Conservation (phyloP, 2,329 filamentous ascomycete species). For the Fusarium sp. region DNA sequence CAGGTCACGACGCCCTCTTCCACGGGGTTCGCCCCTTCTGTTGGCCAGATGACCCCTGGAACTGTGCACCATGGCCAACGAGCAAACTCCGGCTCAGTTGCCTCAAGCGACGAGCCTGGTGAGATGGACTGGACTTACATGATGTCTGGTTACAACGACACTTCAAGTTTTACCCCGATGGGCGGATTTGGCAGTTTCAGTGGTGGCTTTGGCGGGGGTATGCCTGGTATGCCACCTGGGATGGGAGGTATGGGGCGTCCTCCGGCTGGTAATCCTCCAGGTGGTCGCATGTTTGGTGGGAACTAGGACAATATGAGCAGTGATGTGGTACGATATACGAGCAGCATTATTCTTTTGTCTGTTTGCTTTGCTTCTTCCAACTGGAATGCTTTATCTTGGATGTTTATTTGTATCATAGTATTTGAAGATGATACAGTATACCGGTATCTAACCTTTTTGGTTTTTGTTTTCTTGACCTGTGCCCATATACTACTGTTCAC, state of each 20-base stretch:
- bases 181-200: conserved; percentile 48
- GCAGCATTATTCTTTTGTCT: background rate
- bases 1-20: conserved; percentile 41
- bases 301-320: conserved; percentile 25
- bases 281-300: conserved; percentile 47
- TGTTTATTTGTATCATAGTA: background rate
- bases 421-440: background rate
- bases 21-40: conserved; percentile 51
- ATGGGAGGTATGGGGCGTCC: conserved; percentile 36
- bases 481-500: background rate
- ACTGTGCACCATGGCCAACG: conserved; percentile 13
- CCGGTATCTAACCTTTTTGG: background rate
- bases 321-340: conserved; percentile 8
- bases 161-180: conserved; percentile 46
- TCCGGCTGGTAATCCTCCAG: conserved; percentile 24
- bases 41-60: conserved; percentile 34
- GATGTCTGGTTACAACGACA: conserved; percentile 57
- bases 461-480: too few species aligned
- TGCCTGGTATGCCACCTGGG: conserved; percentile 35
- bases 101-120: conserved; percentile 46
- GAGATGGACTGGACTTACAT: conserved; percentile 64
- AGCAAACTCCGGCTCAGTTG: conserved; percentile 32
- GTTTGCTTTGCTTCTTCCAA: background rate
- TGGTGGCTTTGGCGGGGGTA: conserved; percentile 41
- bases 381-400: background rate